Evolutionary conservation across 768 basidiomycete species (phyloP), one percentile per base, ranked within the genome.

Genomic region (Clathrus columnatus): DNA sequence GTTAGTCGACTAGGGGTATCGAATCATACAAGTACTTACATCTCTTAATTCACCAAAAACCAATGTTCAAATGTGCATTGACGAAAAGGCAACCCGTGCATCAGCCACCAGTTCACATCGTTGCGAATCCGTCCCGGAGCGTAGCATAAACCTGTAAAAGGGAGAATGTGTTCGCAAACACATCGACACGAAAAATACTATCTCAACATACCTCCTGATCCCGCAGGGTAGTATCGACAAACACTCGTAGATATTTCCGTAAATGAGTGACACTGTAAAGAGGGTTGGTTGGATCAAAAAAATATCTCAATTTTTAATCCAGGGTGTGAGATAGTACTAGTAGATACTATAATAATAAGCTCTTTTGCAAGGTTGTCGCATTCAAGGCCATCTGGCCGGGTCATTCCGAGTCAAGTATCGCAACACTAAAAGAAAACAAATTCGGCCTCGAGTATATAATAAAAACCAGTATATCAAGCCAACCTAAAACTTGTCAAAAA

Each of bases 241-340:
- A 67, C 2, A 82, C 75, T n/a, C 91, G 81, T 47, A 95, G 75
- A 60, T 86, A 87, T 61, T 93, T 90, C 14, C 89, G 80, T 21
- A 94, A 70, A 59, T 83, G 78, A 8, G 86, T 81, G 26, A 81
- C 78, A 54, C 87, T 85, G 55, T 80, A 87, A 27, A 85, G 71
- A n/a, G 76, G 63, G 59, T 76, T 77, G 2, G 82, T 79, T 1
- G 90, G 83, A 60, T 85, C 85, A 24, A 79, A 60, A 88, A 93
- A 8, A 73, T 66, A 1, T 79, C 74, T 2, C 95, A 72, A 62
- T 94, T 93, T 64, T 78, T 82, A 44, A 95, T 78, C 93, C 92
- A 96, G 3, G 92, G 91, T 32, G 78, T 81, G 74, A 95, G 76
- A 63, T n/a, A n/a, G n/a, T n/a, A n/a, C n/a, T n/a, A n/a, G n/a